Base-by-base conservation (phyloP, 495 filamentous ascomycete genomes). In the Emericellopsis terricola region DNA sequence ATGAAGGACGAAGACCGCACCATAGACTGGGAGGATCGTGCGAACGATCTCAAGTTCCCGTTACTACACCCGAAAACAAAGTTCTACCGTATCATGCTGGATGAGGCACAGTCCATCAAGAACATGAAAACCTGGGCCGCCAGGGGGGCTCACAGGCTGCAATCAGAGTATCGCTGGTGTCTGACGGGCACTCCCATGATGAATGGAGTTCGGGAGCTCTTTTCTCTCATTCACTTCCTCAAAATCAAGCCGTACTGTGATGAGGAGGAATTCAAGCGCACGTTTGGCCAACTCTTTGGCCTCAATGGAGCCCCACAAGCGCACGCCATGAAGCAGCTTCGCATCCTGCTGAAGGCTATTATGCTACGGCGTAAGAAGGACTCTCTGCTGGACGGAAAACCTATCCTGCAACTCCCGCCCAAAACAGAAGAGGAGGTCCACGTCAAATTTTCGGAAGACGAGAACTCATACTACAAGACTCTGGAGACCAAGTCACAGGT, bases 121-220 rank as follows among this genome's bases (percentile, higher is more conserved):
- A 94, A 94, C 44, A 74, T 69, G 38, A 61, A 55, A 17, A 79
- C 85, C 1, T 71, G 78, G 38, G 55, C 65, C 10, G 69, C 79
- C 0, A 56, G 59, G 34, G 87, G 70, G 5, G 73, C 69, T 17
- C 69, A 55, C 44, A 44, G 55, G 5, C 61, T 94, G 6, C 52
- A 70, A 30, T 56, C 81, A 11, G 68, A 57, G 19, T 72, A 79
- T 43, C 61, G 89, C 13, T 78, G 84, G 55, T 92, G 82, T 46
- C 72, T 97, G 53, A 91, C 81, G 8, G 89, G 89, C 5, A 94
- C 84, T 0, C 89, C 89, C 0, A 91, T 94, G 75, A 86, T 89
- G 76, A 96, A 97, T 44, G 72, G 63, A 10, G 71, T 87, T 2
- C 63, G 67, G 19, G 89, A 94, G 46, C 55, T 93, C n/a, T 86